Evolutionary conservation across 495 filamentous ascomycete species (phyloP).

Genomic region (Hypoxylon cercidicola): DNA sequence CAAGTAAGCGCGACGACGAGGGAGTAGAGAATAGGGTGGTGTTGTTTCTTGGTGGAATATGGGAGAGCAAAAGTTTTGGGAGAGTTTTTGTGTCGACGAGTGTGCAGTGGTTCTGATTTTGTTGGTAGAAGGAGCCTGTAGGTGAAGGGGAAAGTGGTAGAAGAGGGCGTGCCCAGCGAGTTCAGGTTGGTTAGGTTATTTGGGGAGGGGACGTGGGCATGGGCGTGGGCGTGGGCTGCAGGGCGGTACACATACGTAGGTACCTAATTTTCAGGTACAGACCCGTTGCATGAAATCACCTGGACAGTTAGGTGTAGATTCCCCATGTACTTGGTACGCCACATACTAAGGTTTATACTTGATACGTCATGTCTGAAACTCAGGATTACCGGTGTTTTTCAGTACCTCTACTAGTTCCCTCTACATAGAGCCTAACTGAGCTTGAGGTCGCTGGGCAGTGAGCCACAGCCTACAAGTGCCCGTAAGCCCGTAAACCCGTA

Average conservation of each 20-base stretch:
- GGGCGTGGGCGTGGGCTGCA: slow-evolving; percentile 13
- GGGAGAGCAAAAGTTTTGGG: slow-evolving; percentile 50
- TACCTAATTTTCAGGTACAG: slow-evolving; percentile 1
- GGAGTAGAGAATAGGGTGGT: slow-evolving; percentile 46
- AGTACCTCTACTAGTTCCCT: slow-evolving; percentile 18
- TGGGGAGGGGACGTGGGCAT: slow-evolving; percentile 23
- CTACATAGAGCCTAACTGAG: slow-evolving; percentile 25
- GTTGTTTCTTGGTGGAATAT: slow-evolving; percentile 49
- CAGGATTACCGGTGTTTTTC: too few species aligned
- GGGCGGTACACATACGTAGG: too few species aligned
- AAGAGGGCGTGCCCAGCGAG: slow-evolving; percentile 29
- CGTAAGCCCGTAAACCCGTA: slow-evolving; percentile 9
- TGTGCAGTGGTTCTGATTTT: slow-evolving; percentile 49
- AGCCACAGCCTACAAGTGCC: background rate
- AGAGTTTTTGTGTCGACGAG: slow-evolving; percentile 61
- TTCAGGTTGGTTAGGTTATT: background rate
- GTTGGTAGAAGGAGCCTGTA: slow-evolving; percentile 33
- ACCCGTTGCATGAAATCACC: background rate
- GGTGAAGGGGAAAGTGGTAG: slow-evolving; percentile 33
- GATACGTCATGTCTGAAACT: too few species aligned
- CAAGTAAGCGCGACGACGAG: slow-evolving; percentile 46
- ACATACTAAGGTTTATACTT: too few species aligned
- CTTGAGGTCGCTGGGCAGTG: slow-evolving; percentile 10
- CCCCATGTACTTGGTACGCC: too few species aligned
- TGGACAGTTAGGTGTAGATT: background rate